Evolutionary conservation across 2,329 filamentous ascomycete species (phyloP), one percentile per base, ranked within the genome.

Genomic region (Ceratocystis cubensis): DNA sequence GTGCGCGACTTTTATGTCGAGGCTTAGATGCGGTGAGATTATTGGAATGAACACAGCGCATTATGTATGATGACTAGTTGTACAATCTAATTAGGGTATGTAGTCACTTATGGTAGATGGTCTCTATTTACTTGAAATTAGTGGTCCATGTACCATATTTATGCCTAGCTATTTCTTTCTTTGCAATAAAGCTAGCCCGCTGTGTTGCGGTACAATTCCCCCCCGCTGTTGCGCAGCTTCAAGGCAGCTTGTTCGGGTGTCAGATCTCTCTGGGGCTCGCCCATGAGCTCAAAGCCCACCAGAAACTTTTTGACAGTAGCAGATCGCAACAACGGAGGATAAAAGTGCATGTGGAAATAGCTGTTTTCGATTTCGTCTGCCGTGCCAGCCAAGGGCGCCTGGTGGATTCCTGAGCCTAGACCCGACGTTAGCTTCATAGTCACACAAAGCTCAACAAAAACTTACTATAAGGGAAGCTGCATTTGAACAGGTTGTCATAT

Each of bases 401-500:
- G 94, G 75, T 99, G 94, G 66, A 99, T 86, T 53, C 94, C 94
- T 75, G 96, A 97, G 75, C 89, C 84, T 87, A 68, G 1, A 10
- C 1, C 33, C 6, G 2, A 3, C 56, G 69, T 76, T 69, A 74
- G 71, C 46, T 45, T 30, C 13, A 48, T 20, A 13, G 15, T 3
- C 56, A 30, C 15, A 17, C 25, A 13, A 7, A 7, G 5, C 20
- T 17, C 28, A 20, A 2, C 37, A 25, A 5, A 59, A 10, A 77
- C 83, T 78, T 75, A 86, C 87, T 96, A 76, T 99, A 99, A 0
- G 94, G 94, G 73, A 99, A 99, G 72, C 85, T 91, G 45, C 92
- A 96, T 79, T 97, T 90, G 71, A 99, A 99, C 53, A 99, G 78
- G 74, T 99, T 99, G 75, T 99, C 94, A 74, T 97, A 99, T 71